These are phyloP conservation scores for Themeda triandra DNA, from an alignment of 176 grass and related monocot species.

Conservation along the genomic window DNA sequence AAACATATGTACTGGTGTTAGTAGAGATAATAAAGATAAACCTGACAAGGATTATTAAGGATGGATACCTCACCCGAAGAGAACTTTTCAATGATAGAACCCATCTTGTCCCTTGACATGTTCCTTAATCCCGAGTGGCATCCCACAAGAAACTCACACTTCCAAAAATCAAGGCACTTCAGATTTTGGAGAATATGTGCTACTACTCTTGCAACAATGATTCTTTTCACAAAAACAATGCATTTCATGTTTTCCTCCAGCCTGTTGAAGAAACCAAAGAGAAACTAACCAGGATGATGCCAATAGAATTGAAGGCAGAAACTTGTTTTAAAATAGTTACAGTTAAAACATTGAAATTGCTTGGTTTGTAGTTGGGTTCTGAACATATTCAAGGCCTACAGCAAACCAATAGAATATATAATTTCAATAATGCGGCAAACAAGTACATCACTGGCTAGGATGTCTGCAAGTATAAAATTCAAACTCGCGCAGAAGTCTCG, in stretches of 20 bases:
- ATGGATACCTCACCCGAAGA: conserved; percentile 70
- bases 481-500: not conserved
- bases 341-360: conserved; percentile 11
- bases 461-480: not conserved
- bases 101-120: conserved; percentile 86
- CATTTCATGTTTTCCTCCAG: conserved; percentile 72
- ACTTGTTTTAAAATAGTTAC: conserved; percentile 20
- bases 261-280: conserved; percentile 41
- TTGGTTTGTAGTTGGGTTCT: not conserved
- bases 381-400: not conserved
- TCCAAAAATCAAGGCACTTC: conserved; percentile 77
- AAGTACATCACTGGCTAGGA: not conserved
- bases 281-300: conserved; percentile 28
- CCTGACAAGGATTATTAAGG: not conserved
- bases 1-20: conserved; percentile 18
- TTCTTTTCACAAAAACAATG: conserved; percentile 97
- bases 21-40: conserved; percentile 16
- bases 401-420: not conserved
- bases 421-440: not conserved
- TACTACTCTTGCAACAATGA: conserved; percentile 64
- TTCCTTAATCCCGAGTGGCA: conserved; percentile 61
- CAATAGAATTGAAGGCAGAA: conserved; percentile 22
- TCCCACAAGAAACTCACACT: conserved; percentile 87
- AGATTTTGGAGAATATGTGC: conserved; percentile 61
- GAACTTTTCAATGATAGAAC: conserved; percentile 80